Base-by-base conservation (phyloP, 805 yeast genomes). In the Wickerhamomyces canadensis region DNA sequence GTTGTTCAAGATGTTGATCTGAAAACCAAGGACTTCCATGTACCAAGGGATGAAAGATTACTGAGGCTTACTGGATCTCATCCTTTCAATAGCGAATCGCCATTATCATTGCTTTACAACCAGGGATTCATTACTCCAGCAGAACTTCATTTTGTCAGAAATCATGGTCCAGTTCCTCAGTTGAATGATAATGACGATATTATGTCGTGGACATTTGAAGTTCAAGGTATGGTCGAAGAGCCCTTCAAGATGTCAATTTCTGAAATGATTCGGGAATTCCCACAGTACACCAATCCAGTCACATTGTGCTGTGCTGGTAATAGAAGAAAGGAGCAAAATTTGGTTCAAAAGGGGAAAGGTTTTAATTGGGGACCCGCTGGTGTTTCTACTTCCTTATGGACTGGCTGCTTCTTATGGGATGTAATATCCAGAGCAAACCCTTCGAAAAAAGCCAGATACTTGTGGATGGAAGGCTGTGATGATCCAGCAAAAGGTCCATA, bases 321-420 rank as follows among this genome's bases (percentile, higher is more conserved):
- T 34, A 49, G 65, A 34, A 49, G 64, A 31, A 58, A 55, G 34
- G 64, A 61, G 35, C 64, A 60, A 39, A 60, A 60, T 34, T 41
- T 57, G 48, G 66, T 55, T 12, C 52, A 51, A 27, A 59, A 59
- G 32, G 60, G 62, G 11, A 47, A 56, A 13, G 64, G 64, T 10
- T 61, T 61, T 43, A 58, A 56, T 35, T 61, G 65, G 65, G 62
- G 62, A n/a, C 48, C 62, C 1, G 60, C 54, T 7, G 65, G 63
- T 22, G 49, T 50, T 10, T 60, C 64, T 1, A 58, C 61, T 7
- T 50, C 62, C 1, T 36, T 61, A 24, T 61, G 64, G 64, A 61
- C 65, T 6, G 65, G 65, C 2, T 45, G 54, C 11, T 44, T 56
- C 39, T 37, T 61, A 5, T 48, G 52, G 36, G 62, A 61, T 45